These are phyloP conservation scores for Massarina eburnea DNA, from an alignment of 2,329 filamentous ascomycete genomes.

Conservation along the genomic window DNA sequence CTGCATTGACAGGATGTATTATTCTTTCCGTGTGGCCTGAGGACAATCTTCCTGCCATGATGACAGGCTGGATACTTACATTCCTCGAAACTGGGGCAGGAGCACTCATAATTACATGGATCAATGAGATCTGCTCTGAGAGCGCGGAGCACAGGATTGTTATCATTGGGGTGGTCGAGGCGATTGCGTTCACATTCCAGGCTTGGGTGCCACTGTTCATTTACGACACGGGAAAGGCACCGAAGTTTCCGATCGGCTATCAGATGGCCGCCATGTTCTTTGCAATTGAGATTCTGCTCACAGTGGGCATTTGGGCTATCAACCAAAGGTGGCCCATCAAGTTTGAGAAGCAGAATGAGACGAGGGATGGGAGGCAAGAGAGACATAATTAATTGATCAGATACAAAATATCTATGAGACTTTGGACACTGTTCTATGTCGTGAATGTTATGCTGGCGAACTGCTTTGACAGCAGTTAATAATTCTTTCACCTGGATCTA, in stretches of 20 bases:
- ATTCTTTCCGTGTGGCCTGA: constrained; percentile 42
- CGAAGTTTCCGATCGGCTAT: constrained; percentile 25
- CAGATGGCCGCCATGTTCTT: constrained; percentile 30
- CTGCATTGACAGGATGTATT: constrained; percentile 39
- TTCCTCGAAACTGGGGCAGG: constrained; percentile 42
- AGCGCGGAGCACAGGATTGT: constrained; percentile 16
- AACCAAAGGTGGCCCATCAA: constrained; percentile 1
- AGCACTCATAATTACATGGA: constrained; percentile 43
- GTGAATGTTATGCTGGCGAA: too few species aligned
- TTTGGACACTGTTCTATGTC: too few species aligned
- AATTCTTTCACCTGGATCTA: too few species aligned
- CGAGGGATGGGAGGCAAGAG: not conserved
- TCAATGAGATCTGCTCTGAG: constrained; percentile 15
- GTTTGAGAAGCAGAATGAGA: not conserved
- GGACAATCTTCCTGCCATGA: constrained; percentile 38
- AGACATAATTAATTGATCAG: too few species aligned
- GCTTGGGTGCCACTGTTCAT: constrained; percentile 19
- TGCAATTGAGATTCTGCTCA: constrained; percentile 18
- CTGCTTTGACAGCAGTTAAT: too few species aligned
- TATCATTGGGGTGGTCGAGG: constrained; percentile 17
- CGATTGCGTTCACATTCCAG: constrained; percentile 16
- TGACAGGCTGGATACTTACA: constrained; percentile 43
- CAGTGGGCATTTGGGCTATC: constrained; percentile 8
- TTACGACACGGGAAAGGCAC: constrained; percentile 17
- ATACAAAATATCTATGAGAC: too few species aligned